Percentiles rank a stretch among this genome's conserved stretches.
phyloP scores from a whole-genome alignment of 1,284 basidiomycete genomes.

The Stereum hirsutum region DNA sequence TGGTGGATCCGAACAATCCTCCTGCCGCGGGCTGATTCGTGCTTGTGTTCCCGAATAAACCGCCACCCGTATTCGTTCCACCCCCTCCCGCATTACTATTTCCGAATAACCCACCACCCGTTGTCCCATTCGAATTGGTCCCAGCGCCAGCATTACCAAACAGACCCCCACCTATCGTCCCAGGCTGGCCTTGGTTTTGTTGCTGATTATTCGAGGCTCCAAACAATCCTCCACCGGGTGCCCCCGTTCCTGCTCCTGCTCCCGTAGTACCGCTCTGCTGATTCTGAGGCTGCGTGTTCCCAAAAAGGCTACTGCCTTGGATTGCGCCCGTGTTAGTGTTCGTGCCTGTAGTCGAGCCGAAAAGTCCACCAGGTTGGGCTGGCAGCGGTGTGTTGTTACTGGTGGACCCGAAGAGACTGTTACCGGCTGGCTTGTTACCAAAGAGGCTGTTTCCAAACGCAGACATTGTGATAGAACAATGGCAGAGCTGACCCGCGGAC shows the following conservation, averaged over 20 bases:
- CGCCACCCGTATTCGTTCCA: conserved; percentile 7
- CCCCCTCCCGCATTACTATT: not conserved
- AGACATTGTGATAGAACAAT: too few relatives aligned
- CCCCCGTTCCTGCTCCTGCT: too few relatives aligned
- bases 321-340: too few relatives aligned
- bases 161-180: conserved; percentile 11
- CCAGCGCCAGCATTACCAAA: conserved; percentile 12
- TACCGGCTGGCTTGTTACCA: too few relatives aligned
- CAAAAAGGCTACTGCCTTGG: too few relatives aligned
- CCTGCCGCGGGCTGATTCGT: conserved; percentile 7
- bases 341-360: conserved; percentile 3
- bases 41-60: conserved; percentile 7
- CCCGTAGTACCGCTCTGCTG: conserved; percentile 7
- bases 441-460: too few relatives aligned
- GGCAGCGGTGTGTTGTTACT: conserved; percentile 4
- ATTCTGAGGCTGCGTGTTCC: too few relatives aligned
- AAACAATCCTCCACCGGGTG: conserved; percentile 15
- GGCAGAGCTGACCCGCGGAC: too few relatives aligned
- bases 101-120: conserved; percentile 4
- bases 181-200: conserved; percentile 5
- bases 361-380: conserved; percentile 3
- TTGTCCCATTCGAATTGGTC: not conserved
- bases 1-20: conserved; percentile 12
- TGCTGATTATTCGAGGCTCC: conserved; percentile 10
- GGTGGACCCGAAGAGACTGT: conserved; percentile 11